Evolutionary conservation across 176 grass and related monocot genomes (phyloP), one percentile per base, ranked within the genome.

Genomic region (Lolium multiflorum): DNA sequence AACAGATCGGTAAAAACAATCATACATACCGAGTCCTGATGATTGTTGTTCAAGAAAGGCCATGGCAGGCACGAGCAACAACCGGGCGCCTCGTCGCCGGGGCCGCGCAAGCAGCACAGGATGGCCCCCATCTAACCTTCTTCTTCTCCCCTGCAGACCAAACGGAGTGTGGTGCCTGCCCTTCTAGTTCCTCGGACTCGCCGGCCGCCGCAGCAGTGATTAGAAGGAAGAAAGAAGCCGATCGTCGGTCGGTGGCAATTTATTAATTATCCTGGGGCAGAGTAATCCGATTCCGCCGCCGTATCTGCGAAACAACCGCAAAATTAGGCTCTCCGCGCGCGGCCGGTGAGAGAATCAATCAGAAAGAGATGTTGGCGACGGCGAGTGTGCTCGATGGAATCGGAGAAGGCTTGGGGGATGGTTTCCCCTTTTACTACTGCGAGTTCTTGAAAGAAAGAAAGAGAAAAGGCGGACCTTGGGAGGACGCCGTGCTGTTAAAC

Each of bases 41-140:
- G 15, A 13, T 22, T 37, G 89, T 76, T 74, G 18, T n/a, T n/a
- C 25, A 28, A 49, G 52, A 78, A 77, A 50, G 90, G 82, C 90
- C 90, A 91, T 16, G 77, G 86, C 18, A 96, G 77, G 85, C 74
- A 84, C 43, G 89, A 82, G 81, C 76, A 91, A 63, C 94, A 88
- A 7, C 71, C 55, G 20, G 8, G 56, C 11, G 69, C 21, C 31
- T 31, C 76, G 28, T 80, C 76, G 41, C 81, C 81, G 2, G 81
- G 76, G 31, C 71, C 81, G 20, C 81, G 39, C 60, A 93, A 59
- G 87, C 91, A 93, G 67, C 94, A 92, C 11, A 93, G 60, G 41
- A 88, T 13, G 61, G 74, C 71, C 21, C 94, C 94, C 94, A 96
- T 96, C 80, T 18, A 12, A 65, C 49, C 79, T n/a, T 4, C 35